phyloP scores from a whole-genome alignment of 1,284 basidiomycete species.

The Cryptococcus jaspeensis region DNA sequence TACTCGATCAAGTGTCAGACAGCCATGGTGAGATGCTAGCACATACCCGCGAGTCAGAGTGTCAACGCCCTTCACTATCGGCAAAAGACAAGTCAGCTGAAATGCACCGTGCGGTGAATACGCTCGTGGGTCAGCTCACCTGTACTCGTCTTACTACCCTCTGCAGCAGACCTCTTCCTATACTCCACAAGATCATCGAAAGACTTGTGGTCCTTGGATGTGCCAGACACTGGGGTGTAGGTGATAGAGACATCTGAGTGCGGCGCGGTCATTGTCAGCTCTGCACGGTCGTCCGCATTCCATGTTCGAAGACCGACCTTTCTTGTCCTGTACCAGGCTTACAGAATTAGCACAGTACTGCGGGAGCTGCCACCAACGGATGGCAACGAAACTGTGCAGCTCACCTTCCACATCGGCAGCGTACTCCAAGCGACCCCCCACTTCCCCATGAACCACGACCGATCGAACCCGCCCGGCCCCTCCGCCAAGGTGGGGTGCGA shows the following conservation, averaged over 20 bases:
- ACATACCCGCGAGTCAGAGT: constrained; percentile 31
- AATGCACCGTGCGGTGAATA: background rate
- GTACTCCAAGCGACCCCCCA: constrained; percentile 57
- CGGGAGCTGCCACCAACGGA: background rate
- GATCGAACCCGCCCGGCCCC: constrained; percentile 44
- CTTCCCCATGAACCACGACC: constrained; percentile 52
- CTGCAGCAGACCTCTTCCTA: constrained; percentile 35
- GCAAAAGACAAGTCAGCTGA: background rate
- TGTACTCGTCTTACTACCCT: constrained; percentile 38
- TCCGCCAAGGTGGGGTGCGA: constrained; percentile 36
- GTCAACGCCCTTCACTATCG: constrained; percentile 51
- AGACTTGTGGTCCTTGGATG: constrained; percentile 18
- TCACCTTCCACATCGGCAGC: constrained; percentile 57
- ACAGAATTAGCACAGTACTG: background rate
- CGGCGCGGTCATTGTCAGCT: background rate
- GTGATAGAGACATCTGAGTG: constrained; percentile 54
- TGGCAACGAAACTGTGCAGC: constrained; percentile 1
- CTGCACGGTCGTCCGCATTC: background rate
- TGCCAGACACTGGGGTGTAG: constrained; percentile 42
- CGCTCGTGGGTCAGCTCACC: constrained; percentile 12
- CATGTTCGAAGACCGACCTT: constrained; percentile 23
- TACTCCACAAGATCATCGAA: constrained; percentile 55
- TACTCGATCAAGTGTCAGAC: too few relatives aligned
- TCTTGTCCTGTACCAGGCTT: constrained; percentile 39
- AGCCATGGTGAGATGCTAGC: too few relatives aligned